These are phyloP conservation scores for Nicotiana tabacum DNA, from an alignment of 257 asterid genomes.

Conservation along the genomic window DNA sequence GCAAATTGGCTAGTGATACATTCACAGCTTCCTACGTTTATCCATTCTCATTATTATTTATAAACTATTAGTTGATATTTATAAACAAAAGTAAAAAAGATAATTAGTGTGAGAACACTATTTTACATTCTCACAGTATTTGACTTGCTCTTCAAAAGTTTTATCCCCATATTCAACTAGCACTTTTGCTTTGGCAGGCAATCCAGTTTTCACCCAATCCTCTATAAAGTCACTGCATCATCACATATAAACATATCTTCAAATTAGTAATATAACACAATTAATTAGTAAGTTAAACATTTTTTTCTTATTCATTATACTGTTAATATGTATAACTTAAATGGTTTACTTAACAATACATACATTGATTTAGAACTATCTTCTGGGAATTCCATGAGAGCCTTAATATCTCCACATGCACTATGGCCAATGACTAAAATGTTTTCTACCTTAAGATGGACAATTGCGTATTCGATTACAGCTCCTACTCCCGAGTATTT, in stretches of 20 bases:
- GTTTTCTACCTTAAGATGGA: too few relatives aligned
- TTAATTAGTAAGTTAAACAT: too few relatives aligned
- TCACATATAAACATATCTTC: neutral
- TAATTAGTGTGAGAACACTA: neutral
- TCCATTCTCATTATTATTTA: neutral
- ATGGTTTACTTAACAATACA: too few relatives aligned
- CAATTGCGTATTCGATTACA: too few relatives aligned
- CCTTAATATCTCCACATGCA: too few relatives aligned
- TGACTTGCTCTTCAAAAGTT: slow-evolving; percentile 46
- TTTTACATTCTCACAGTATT: slow-evolving; percentile 65
- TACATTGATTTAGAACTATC: too few relatives aligned
- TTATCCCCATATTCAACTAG: slow-evolving; percentile 21
- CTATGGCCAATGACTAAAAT: too few relatives aligned
- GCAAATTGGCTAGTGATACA: too few relatives aligned
- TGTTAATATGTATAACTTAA: too few relatives aligned
- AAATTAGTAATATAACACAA: neutral
- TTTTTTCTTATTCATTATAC: too few relatives aligned
- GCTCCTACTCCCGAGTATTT: too few relatives aligned
- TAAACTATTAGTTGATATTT: neutral
- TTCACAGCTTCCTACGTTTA: neutral
- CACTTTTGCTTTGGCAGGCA: slow-evolving; percentile 81
- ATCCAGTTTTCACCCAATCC: slow-evolving; percentile 76
- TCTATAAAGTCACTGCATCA: slow-evolving; percentile 69
- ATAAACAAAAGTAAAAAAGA: neutral
- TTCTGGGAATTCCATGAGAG: too few relatives aligned